Percentiles rank a stretch among this genome's conserved stretches.
phyloP scores from a whole-genome alignment of 345 rosid genomes.

The Eucalyptus marginata region DNA sequence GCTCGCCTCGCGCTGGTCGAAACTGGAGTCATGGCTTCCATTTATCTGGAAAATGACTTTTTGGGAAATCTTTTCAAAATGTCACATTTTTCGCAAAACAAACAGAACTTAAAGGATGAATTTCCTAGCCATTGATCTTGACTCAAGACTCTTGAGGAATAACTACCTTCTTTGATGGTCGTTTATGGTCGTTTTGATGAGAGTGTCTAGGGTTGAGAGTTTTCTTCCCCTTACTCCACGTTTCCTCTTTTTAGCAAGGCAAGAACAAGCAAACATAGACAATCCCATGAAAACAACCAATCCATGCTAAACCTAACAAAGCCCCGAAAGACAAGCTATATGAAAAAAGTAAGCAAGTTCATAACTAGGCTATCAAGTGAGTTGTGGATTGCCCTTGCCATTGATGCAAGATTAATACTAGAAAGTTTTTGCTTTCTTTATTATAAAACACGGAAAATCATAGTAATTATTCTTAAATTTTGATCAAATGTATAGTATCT shows the following conservation, averaged over 20 bases:
- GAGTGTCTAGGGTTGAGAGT: not conserved
- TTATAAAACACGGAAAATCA: too few species aligned
- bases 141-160: not conserved
- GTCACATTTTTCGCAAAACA: fast-evolving
- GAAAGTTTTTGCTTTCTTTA: not conserved
- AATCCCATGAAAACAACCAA: not conserved
- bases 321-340: not conserved
- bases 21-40: too few species aligned
- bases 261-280: not conserved
- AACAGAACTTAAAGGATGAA: not conserved
- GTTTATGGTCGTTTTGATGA: too few species aligned
- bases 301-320: too few species aligned
- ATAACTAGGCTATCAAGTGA: not conserved
- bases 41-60: too few species aligned
- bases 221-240: not conserved
- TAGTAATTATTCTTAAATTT: too few species aligned
- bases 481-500: not conserved
- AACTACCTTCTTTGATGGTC: not conserved
- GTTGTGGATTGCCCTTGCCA: not conserved
- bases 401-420: not conserved
- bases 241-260: not conserved
- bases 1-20: not conserved
- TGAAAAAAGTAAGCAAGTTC: not conserved
- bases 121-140: not conserved
- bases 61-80: too few species aligned